These are phyloP conservation scores for Setaria italica DNA, from an alignment of 202 grass and related monocot genomes.

Conservation along the genomic window DNA sequence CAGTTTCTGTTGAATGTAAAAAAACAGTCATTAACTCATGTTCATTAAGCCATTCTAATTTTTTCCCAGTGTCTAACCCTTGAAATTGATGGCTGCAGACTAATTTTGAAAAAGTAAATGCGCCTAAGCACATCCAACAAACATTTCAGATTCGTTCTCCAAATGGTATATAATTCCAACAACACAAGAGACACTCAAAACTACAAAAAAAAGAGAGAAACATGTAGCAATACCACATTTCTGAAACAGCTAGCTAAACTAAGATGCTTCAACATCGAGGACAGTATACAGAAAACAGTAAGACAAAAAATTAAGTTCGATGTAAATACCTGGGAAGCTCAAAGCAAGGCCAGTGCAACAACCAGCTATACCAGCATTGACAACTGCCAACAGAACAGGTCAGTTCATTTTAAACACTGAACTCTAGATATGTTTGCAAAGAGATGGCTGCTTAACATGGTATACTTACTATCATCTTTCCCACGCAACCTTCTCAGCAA, in stretches of 20 bases:
- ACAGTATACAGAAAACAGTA: neutral
- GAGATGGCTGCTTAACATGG: neutral
- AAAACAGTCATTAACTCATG: neutral
- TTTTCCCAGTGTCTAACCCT: neutral
- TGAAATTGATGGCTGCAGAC: neutral
- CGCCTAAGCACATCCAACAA: neutral
- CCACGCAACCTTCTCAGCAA: conserved; percentile 79
- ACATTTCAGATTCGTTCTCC: neutral
- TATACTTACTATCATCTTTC: conserved; percentile 88
- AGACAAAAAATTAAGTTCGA: neutral
- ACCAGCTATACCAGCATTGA: conserved; percentile 91
- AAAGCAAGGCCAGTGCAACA: conserved; percentile 94
- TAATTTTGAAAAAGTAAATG: conserved; percentile 10
- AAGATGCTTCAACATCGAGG: neutral
- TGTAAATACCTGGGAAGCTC: conserved; percentile 88
- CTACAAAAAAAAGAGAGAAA: neutral
- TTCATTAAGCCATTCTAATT: neutral
- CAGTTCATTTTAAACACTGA: conserved; percentile 33
- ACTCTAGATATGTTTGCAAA: conserved; percentile 9
- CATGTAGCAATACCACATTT: neutral
- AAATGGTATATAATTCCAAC: neutral
- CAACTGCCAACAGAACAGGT: conserved; percentile 56
- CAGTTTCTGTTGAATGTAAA: neutral
- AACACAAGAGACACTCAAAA: neutral
- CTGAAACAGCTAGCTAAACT: neutral